Conservation (phyloP, 495 filamentous ascomycete genomes). For the Pseudomonodictys pantanalensis region DNA sequence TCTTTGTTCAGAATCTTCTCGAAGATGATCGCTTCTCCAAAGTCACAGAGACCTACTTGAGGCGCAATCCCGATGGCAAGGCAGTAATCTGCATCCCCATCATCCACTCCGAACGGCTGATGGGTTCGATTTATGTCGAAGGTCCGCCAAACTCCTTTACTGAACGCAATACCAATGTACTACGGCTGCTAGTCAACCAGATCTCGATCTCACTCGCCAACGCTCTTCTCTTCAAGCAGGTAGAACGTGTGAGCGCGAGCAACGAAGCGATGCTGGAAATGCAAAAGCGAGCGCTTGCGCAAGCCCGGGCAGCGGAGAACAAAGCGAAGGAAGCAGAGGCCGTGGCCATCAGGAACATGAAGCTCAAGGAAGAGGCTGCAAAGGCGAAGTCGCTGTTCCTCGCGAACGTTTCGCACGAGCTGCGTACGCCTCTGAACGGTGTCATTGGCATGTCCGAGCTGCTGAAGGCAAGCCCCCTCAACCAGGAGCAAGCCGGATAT, state of each 20-base stretch:
- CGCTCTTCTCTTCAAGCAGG: slow-evolving; percentile 76
- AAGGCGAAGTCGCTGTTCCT: slow-evolving; percentile 90
- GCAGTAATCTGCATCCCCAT: slow-evolving; percentile 86
- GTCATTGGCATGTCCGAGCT: slow-evolving; percentile 90
- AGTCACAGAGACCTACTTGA: slow-evolving; percentile 66
- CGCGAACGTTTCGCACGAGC: slow-evolving; percentile 84
- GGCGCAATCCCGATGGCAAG: slow-evolving; percentile 64
- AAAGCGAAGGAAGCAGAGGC: slow-evolving; percentile 81
- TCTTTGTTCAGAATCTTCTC: slow-evolving; percentile 78
- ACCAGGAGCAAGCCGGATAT: slow-evolving; percentile 81
- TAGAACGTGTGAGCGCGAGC: slow-evolving; percentile 47
- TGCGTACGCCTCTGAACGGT: slow-evolving; percentile 78
- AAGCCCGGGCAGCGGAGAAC: slow-evolving; percentile 74
- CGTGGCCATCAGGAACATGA: slow-evolving; percentile 80
- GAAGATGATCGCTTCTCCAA: slow-evolving; percentile 86
- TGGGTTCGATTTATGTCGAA: slow-evolving; percentile 83
- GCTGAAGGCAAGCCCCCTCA: slow-evolving; percentile 71
- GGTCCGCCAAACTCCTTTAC: slow-evolving; percentile 50
- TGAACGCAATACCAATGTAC: slow-evolving; percentile 78
- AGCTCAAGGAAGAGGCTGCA: slow-evolving; percentile 85
- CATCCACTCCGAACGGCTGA: slow-evolving; percentile 69
- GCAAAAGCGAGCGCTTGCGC: slow-evolving; percentile 75
- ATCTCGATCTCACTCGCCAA: slow-evolving; percentile 87
- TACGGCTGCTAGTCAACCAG: slow-evolving; percentile 84
- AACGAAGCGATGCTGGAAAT: slow-evolving; percentile 85